Percentiles rank a stretch among this genome's conserved stretches.
Evolutionary conservation across 768 basidiomycete genomes (phyloP).

Genomic region (Phylloporus rhodoxanthus): DNA sequence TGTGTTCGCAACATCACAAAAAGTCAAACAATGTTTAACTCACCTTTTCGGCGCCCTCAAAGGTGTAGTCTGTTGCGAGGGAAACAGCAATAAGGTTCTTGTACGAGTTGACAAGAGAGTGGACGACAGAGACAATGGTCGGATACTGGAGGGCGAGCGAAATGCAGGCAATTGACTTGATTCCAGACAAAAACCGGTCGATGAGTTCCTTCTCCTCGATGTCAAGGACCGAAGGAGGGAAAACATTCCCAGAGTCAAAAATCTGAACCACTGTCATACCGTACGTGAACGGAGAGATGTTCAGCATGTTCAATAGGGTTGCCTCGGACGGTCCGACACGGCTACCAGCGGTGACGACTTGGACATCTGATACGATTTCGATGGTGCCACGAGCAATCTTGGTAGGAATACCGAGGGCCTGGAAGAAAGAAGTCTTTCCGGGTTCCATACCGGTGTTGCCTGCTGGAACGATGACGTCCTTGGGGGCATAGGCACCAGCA

Average conservation of each 20-base stretch:
- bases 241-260: slow-evolving; percentile 89
- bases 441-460: slow-evolving; percentile 99
- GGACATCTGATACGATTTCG: slow-evolving; percentile 96
- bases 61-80: slow-evolving; percentile 87
- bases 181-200: slow-evolving; percentile 84
- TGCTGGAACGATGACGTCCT: slow-evolving; percentile 86
- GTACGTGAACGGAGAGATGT: slow-evolving; percentile 99
- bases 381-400: slow-evolving; percentile 99
- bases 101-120: slow-evolving; percentile 98
- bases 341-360: slow-evolving; percentile 87
- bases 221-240: slow-evolving; percentile 87
- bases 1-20: slow-evolving; percentile 40
- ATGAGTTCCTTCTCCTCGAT: slow-evolving; percentile 88
- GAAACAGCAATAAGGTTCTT: slow-evolving; percentile 94
- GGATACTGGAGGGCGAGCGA: slow-evolving; percentile 96
- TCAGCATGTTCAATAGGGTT: slow-evolving; percentile 97
- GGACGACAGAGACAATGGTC: slow-evolving; percentile 86
- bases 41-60: slow-evolving; percentile 92
- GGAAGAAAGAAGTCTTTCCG: slow-evolving; percentile 99
- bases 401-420: slow-evolving; percentile 98
- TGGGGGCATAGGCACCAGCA: slow-evolving; percentile 93
- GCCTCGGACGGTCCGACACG: slow-evolving; percentile 98
- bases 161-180: slow-evolving; percentile 94
- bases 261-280: slow-evolving; percentile 99
- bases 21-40: slow-evolving; percentile 20